Percentiles rank a stretch among this genome's conserved stretches.
Evolutionary conservation across 208 protist species (phyloP).

Genomic region (Crithidia acanthocephali): DNA sequence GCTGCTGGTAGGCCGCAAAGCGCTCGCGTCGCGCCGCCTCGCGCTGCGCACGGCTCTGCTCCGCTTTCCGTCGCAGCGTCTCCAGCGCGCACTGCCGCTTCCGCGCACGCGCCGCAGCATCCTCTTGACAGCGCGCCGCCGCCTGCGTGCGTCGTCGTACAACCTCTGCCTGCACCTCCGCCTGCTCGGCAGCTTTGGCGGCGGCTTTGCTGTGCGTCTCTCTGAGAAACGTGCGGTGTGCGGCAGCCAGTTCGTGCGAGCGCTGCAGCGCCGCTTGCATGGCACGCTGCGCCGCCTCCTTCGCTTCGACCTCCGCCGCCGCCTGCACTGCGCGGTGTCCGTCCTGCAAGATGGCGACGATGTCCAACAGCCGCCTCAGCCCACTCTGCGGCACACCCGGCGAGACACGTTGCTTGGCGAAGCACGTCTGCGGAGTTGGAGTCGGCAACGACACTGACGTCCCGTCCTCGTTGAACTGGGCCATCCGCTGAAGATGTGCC

Average conservation of each 20-base stretch:
- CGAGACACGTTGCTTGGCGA: neutral
- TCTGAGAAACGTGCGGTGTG: slow-evolving; percentile 12
- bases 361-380: slow-evolving; percentile 15
- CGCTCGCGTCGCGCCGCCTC: slow-evolving; percentile 34
- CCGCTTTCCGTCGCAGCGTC: slow-evolving; percentile 33
- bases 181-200: slow-evolving; percentile 22
- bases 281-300: slow-evolving; percentile 1
- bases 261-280: slow-evolving; percentile 15
- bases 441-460: neutral
- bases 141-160: slow-evolving; percentile 28
- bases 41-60: slow-evolving; percentile 21
- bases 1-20: slow-evolving; percentile 36
- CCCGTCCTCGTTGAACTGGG: neutral
- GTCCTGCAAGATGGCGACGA: neutral
- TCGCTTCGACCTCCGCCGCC: neutral
- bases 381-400: neutral
- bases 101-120: slow-evolving; percentile 25
- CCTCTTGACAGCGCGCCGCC: slow-evolving; percentile 15
- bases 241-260: slow-evolving; percentile 6
- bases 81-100: slow-evolving; percentile 37
- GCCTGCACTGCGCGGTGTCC: neutral
- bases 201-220: slow-evolving; percentile 2
- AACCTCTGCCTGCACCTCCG: slow-evolving; percentile 32
- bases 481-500: neutral
- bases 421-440: neutral